A percentile compares a stretch with the other conserved stretches of the same genome.
Conservation (phyloP, 2,329 filamentous ascomycete genomes). For the Dothiorella sarmentorum region DNA sequence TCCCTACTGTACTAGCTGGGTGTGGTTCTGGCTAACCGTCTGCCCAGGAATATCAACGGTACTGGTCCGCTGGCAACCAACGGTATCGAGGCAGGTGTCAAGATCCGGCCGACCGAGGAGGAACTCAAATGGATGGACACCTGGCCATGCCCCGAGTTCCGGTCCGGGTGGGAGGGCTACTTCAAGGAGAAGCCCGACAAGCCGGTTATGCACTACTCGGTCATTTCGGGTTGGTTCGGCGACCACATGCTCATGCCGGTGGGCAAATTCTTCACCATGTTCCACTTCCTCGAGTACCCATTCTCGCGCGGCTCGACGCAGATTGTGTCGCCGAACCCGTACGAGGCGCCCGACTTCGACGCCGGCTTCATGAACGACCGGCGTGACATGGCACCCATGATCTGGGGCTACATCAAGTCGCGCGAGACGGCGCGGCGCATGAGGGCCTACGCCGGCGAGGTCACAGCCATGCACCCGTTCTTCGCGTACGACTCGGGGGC, state of each 20-base stretch:
- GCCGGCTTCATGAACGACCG: constrained; percentile 83
- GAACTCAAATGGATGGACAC: constrained; percentile 66
- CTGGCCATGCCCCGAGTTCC: constrained; percentile 74
- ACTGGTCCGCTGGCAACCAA: constrained; percentile 76
- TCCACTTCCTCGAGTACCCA: constrained; percentile 75
- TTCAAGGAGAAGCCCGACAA: constrained; percentile 84
- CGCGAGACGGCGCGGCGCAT: constrained; percentile 76
- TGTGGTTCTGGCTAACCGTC: no score
- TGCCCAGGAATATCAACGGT: constrained; percentile 59
- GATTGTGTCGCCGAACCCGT: constrained; percentile 68
- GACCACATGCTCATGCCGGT: constrained; percentile 61
- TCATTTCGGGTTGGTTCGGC: constrained; percentile 57
- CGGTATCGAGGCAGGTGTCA: constrained; percentile 76
- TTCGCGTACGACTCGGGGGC: constrained; percentile 69
- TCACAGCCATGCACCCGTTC: constrained; percentile 61
- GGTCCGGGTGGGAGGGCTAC: constrained; percentile 73
- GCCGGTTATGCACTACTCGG: constrained; percentile 80
- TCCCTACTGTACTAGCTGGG: not conserved
- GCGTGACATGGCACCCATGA: constrained; percentile 74
- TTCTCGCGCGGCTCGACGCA: constrained; percentile 71
- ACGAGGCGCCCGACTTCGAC: constrained; percentile 74
- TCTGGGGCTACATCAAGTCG: constrained; percentile 81
- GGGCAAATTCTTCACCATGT: constrained; percentile 81
- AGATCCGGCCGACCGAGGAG: constrained; percentile 66
- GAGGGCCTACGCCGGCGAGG: constrained; percentile 74